Evolutionary conservation across 768 basidiomycete genomes (phyloP).

Genomic region (Calvatia gigantea): DNA sequence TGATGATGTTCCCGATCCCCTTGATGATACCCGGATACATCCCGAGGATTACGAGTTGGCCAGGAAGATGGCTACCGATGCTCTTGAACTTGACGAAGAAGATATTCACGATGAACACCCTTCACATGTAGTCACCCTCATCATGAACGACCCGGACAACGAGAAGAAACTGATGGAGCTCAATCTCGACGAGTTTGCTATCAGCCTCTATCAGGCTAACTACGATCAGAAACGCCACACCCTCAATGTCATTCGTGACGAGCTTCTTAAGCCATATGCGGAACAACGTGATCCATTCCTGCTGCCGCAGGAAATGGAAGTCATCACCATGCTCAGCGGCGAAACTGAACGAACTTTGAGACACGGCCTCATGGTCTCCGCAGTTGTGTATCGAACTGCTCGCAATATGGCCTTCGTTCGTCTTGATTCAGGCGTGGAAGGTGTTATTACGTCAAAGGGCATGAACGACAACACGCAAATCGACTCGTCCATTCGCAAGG

Average conservation of each 20-base stretch:
- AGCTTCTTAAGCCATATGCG: slow-evolving; percentile 75
- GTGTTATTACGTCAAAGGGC: slow-evolving; percentile 59
- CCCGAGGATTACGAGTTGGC: slow-evolving; percentile 98
- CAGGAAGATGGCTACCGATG: slow-evolving; percentile 97
- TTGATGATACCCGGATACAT: slow-evolving; percentile 95
- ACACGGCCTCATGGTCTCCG: slow-evolving; percentile 79
- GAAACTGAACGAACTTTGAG: slow-evolving; percentile 80
- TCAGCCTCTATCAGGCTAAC: slow-evolving; percentile 82
- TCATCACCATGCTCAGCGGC: slow-evolving; percentile 93
- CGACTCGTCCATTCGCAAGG: slow-evolving; percentile 59
- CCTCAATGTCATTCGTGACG: slow-evolving; percentile 83
- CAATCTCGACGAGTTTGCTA: slow-evolving; percentile 94
- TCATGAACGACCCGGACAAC: slow-evolving; percentile 81
- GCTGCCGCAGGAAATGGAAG: slow-evolving; percentile 68
- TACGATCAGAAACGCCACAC: slow-evolving; percentile 86
- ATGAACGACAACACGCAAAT: slow-evolving; percentile 46
- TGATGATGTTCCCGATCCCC: slow-evolving; percentile 76
- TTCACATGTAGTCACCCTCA: slow-evolving; percentile 80
- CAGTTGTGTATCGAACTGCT: slow-evolving; percentile 57
- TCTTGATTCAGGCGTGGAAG: slow-evolving; percentile 94
- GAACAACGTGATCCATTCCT: slow-evolving; percentile 70
- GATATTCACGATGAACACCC: slow-evolving; percentile 91
- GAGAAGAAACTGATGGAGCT: slow-evolving; percentile 83
- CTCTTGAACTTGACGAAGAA: slow-evolving; percentile 96
- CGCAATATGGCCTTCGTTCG: slow-evolving; percentile 55